Base-by-base conservation (phyloP, 2,329 filamentous ascomycete species). In the Hansfordia pulvinata region DNA sequence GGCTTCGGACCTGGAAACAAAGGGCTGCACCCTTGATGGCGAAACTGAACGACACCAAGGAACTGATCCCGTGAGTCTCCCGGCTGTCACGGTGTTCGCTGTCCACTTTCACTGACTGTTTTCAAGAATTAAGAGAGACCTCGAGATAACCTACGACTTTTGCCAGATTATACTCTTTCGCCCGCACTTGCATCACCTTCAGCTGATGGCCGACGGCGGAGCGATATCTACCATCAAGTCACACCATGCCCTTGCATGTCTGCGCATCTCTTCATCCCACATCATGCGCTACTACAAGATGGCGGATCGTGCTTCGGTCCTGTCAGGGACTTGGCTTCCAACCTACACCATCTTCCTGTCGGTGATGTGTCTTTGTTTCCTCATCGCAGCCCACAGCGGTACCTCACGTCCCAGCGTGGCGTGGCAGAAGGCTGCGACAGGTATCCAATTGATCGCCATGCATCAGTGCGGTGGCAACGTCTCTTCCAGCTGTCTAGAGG, bases 81-180 rank as follows among this genome's bases (percentile, higher is more conserved):
- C 14, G 5, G 12, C n/a, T 19, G 14, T 23, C 5, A 14, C 11
- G 20, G 16, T 6, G 5, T 19, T 18, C 14, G 17, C 17, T n/a
- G n/a, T n/a, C n/a, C n/a, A n/a, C n/a, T n/a, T n/a, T n/a, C n/a
- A 16, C 23, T 29, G 14, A 29, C 11, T 21, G 7, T 20, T 25
- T 17, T 9, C 17, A 15, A 30, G 28, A 14, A 26, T 26, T 8
- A 30, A 26, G 24, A 17, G 26, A n/a, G 28, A 30, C 19, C 24
- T 30, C 19, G 28, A 30, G 23, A 30, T 30, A 24, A 30, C 28
- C 11, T 30, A 30, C 28, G 26, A 30, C 12, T 27, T 30, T 13
- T 18, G 28, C 4, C 24, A 30, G 19, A 30, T 30, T 19, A 26
- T 30, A 12, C 16, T 30, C 18, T 30, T 20, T 24, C 23, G 28